Percentiles rank a stretch among this genome's conserved stretches.
Conservation (phyloP, 106 monocot species). For the Dendrobium chrysotoxum region DNA sequence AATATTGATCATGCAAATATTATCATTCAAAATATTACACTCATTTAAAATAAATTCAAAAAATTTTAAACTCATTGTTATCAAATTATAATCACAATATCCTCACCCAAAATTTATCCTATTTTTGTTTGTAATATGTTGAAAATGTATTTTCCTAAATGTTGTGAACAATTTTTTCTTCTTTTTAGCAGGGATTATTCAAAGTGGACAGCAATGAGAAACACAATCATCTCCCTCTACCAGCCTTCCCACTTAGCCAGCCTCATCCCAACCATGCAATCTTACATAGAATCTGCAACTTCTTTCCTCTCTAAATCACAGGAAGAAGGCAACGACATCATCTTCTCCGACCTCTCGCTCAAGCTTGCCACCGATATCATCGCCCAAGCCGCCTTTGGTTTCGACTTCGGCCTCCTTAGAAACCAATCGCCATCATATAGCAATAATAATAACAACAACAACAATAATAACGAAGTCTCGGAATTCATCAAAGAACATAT, state of each 20-base stretch:
- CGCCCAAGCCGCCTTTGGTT: slow-evolving; percentile 62
- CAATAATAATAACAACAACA: not conserved
- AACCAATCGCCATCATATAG: not conserved
- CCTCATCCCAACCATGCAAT: slow-evolving; percentile 64
- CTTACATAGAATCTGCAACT: slow-evolving; percentile 29
- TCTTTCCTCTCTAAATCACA: slow-evolving; percentile 1
- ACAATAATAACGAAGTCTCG: slow-evolving; percentile 21
- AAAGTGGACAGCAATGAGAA: slow-evolving; percentile 66
- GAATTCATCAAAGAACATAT: slow-evolving; percentile 46
- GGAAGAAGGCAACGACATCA: slow-evolving; percentile 17
- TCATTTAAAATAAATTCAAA: too few relatives aligned
- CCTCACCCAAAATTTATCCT: too few relatives aligned
- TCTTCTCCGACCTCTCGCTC: slow-evolving; percentile 51
- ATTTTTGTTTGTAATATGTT: too few relatives aligned
- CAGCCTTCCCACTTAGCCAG: slow-evolving; percentile 60
- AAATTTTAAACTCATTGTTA: too few relatives aligned
- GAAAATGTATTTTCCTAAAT: not conserved
- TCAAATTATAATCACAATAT: too few relatives aligned
- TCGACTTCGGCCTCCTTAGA: slow-evolving; percentile 43
- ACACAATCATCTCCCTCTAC: slow-evolving; percentile 63
- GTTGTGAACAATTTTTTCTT: not conserved
- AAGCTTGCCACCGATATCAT: slow-evolving; percentile 56
- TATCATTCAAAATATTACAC: too few relatives aligned
- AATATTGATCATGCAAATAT: too few relatives aligned
- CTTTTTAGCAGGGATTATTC: slow-evolving; percentile 34